These are phyloP conservation scores for Leishmania tropica DNA, from an alignment of 208 protist species.

Conservation along the genomic window DNA sequence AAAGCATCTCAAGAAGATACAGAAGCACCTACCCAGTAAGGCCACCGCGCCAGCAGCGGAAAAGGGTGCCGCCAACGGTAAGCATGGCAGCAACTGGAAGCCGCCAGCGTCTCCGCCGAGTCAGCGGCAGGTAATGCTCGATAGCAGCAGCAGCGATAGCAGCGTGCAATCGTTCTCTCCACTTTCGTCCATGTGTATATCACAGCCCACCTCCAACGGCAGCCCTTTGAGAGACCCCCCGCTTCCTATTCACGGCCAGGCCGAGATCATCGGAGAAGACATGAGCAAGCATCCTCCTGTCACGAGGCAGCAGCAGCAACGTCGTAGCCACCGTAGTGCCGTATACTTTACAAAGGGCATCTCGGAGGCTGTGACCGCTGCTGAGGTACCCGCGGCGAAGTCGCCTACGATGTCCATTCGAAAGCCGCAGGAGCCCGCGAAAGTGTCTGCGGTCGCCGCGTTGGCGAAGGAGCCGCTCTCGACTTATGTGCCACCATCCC, in stretches of 20 bases:
- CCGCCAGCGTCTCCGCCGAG: not conserved
- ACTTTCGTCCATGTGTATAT: not conserved
- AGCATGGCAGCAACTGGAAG: conserved; percentile 3
- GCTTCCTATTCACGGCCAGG: not conserved
- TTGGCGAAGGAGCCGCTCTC: not conserved
- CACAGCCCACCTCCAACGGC: not conserved
- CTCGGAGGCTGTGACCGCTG: not conserved
- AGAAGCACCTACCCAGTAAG: conserved; percentile 1
- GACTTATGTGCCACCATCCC: not conserved
- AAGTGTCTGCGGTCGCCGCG: not conserved
- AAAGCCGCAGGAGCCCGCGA: not conserved
- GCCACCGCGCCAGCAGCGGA: not conserved
- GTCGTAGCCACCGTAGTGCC: not conserved
- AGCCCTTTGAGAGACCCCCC: not conserved
- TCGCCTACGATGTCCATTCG: not conserved
- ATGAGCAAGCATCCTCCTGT: not conserved
- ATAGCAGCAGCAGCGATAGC: not conserved
- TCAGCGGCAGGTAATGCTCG: not conserved
- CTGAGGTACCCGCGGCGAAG: not conserved
- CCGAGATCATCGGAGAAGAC: not conserved
- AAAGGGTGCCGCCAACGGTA: not conserved
- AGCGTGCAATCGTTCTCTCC: not conserved
- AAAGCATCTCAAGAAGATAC: conserved; percentile 21
- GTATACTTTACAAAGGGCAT: not conserved
- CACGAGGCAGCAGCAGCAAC: not conserved